Conservation (phyloP, 257 asterid genomes). For the Salvia miltiorrhiza region DNA sequence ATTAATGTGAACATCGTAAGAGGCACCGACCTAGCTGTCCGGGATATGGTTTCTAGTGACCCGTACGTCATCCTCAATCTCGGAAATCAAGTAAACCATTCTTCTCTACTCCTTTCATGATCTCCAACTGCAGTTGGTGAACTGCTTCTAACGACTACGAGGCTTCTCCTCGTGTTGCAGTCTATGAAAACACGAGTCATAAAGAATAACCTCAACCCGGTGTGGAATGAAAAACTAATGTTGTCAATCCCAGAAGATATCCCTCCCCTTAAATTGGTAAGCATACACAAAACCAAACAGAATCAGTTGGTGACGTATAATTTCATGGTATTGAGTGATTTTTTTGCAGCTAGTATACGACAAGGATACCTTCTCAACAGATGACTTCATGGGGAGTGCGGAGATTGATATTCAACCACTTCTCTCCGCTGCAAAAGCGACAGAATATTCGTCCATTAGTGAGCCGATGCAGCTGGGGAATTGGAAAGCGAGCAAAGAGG, state of each 20-base stretch:
- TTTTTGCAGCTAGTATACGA: slow-evolving; percentile 73
- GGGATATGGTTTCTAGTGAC: slow-evolving; percentile 87
- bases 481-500: slow-evolving; percentile 59
- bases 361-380: slow-evolving; percentile 84
- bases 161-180: slow-evolving; percentile 35
- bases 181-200: slow-evolving; percentile 78
- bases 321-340: neutral
- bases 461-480: slow-evolving; percentile 52
- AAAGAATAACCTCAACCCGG: slow-evolving; percentile 90
- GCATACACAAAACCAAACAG: no score
- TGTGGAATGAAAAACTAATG: slow-evolving; percentile 94
- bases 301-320: neutral
- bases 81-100: slow-evolving; percentile 68
- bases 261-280: slow-evolving; percentile 84
- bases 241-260: slow-evolving; percentile 81
- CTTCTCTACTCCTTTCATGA: neutral
- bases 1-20: slow-evolving; percentile 74
- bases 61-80: slow-evolving; percentile 84
- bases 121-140: neutral
- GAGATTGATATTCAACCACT: slow-evolving; percentile 84
- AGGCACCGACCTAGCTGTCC: slow-evolving; percentile 86
- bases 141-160: neutral
- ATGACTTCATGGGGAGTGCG: slow-evolving; percentile 93
- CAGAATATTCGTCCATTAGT: slow-evolving; percentile 38
- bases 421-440: slow-evolving; percentile 75